These are phyloP conservation scores for Hagleromyces aurorensis DNA, from an alignment of 805 yeast species.

Conservation along the genomic window DNA sequence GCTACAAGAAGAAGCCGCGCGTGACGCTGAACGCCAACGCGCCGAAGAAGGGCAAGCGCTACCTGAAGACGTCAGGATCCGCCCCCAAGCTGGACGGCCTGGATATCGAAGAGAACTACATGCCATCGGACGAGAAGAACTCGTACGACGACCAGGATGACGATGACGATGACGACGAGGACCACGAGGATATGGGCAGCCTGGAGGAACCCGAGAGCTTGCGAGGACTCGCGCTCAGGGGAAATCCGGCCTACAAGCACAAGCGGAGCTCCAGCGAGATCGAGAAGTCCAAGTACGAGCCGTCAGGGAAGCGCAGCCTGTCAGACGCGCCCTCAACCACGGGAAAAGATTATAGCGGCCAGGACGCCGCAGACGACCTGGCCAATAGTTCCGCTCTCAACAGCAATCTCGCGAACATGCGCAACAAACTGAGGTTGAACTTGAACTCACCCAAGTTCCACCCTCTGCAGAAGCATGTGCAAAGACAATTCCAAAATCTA, in stretches of 20 bases:
- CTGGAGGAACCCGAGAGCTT: neutral
- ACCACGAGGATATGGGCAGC: slow-evolving; percentile 5
- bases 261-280: no score
- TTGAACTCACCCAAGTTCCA: slow-evolving; percentile 12
- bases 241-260: no score
- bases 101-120: slow-evolving; percentile 1
- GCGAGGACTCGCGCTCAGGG: no score
- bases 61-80: no score
- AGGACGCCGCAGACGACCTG: no score
- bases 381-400: no score
- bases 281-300: no score
- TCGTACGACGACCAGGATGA: slow-evolving; percentile 9
- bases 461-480: slow-evolving; percentile 23
- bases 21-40: slow-evolving; percentile 12
- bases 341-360: no score
- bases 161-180: slow-evolving; percentile 9
- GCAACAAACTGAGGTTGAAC: slow-evolving; percentile 3
- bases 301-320: no score
- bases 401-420: neutral
- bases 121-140: slow-evolving; percentile 6
- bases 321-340: no score
- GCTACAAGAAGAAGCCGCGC: slow-evolving; percentile 35
- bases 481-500: slow-evolving; percentile 22
- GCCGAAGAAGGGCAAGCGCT: slow-evolving; percentile 2
- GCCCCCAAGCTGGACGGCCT: no score